These are phyloP conservation scores for Thozetella sp. DNA, from an alignment of 495 filamentous ascomycete genomes.

Conservation along the genomic window DNA sequence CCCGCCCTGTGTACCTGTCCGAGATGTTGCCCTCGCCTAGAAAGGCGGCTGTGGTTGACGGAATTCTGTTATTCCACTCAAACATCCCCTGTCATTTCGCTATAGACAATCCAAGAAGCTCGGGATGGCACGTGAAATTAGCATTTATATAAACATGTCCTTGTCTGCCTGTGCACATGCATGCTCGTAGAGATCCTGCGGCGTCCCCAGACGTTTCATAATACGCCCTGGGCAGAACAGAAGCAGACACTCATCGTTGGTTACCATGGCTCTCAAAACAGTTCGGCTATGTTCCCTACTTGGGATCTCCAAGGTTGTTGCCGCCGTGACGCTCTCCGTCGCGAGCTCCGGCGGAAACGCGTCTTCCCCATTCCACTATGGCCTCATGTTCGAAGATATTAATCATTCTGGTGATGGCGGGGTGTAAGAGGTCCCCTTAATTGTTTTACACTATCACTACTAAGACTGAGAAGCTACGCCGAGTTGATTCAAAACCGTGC, in stretches of 20 bases:
- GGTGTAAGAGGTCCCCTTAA: constrained; percentile 27
- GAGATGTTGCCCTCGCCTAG: background rate
- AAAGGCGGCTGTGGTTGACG: background rate
- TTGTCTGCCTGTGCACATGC: background rate
- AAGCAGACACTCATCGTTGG: too few species aligned
- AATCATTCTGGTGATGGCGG: constrained; percentile 78
- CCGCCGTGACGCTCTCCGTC: background rate
- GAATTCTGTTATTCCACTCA: background rate
- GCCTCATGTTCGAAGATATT: constrained; percentile 53
- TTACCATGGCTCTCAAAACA: background rate
- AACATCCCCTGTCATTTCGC: background rate
- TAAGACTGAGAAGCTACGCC: constrained; percentile 46
- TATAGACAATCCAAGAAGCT: background rate
- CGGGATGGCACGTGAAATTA: background rate
- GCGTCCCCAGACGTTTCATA: too few species aligned
- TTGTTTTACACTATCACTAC: background rate
- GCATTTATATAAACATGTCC: background rate
- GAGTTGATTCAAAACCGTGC: constrained; percentile 75
- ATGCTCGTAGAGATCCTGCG: too few species aligned
- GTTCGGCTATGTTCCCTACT: background rate
- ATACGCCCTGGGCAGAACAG: too few species aligned
- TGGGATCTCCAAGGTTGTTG: background rate
- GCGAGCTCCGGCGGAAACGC: background rate
- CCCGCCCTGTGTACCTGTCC: background rate
- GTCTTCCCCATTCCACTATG: background rate